Evolutionary conservation across 257 asterid genomes (phyloP).

Genomic region (Plectranthus barbatus): DNA sequence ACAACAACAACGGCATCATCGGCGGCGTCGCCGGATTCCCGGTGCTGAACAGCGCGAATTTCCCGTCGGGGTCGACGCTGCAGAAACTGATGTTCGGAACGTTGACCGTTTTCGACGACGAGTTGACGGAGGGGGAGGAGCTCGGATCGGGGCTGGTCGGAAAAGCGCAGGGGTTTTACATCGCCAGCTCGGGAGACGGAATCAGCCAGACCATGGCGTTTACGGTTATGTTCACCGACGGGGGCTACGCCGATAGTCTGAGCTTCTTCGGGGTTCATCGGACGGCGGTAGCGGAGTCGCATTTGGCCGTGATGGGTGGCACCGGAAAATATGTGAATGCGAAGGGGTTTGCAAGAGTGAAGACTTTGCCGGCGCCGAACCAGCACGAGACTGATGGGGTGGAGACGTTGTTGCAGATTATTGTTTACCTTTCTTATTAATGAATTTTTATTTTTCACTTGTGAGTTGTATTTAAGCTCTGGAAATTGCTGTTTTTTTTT

Average conservation of each 20-base stretch:
- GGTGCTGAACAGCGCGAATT: constrained; percentile 47
- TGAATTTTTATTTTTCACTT: neutral
- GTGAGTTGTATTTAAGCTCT: neutral
- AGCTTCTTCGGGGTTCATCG: constrained; percentile 70
- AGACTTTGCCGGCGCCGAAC: constrained; percentile 43
- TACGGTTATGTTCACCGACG: constrained; percentile 61
- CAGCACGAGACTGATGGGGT: constrained; percentile 65
- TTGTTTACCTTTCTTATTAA: constrained; percentile 57
- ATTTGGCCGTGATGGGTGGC: constrained; percentile 82
- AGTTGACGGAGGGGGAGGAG: constrained; percentile 58
- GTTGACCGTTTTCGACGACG: constrained; percentile 70
- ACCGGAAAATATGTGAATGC: constrained; percentile 80
- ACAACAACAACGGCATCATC: constrained; percentile 37
- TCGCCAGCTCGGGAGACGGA: constrained; percentile 72
- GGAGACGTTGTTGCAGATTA: constrained; percentile 61
- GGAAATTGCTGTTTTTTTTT: too few species aligned
- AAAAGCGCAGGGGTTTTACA: constrained; percentile 50
- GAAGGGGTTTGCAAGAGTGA: constrained; percentile 58
- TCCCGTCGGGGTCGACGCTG: constrained; percentile 54
- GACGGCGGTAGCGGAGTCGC: constrained; percentile 63
- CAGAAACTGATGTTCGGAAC: constrained; percentile 93
- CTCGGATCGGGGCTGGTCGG: constrained; percentile 23
- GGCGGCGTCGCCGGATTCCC: constrained; percentile 72
- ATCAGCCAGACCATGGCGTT: constrained; percentile 79
- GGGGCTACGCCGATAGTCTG: constrained; percentile 62